These are phyloP conservation scores for Metschnikowia sp. DNA, from an alignment of 805 yeast species.

Conservation along the genomic window DNA sequence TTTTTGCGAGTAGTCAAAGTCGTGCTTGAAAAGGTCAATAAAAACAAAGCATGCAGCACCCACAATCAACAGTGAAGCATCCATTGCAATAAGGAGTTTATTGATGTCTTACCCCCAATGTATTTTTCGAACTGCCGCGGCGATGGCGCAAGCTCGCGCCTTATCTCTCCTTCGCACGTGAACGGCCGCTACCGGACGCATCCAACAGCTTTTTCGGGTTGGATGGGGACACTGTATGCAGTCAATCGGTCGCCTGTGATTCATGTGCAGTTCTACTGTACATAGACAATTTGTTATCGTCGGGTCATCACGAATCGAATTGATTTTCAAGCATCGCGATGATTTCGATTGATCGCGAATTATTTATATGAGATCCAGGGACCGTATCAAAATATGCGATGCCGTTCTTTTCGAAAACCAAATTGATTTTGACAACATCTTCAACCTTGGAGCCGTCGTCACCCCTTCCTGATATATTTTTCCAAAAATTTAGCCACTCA, in stretches of 20 bases:
- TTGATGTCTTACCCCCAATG: too few species aligned
- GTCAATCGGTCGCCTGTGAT: background rate
- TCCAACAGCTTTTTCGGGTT: slow-evolving; percentile 2
- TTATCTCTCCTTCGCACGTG: background rate
- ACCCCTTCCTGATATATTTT: too few species aligned
- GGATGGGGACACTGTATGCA: background rate
- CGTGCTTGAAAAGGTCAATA: background rate
- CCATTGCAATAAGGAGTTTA: too few species aligned
- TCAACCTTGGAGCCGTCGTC: too few species aligned
- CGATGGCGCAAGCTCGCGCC: background rate
- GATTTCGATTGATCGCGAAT: too few species aligned
- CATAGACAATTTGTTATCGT: background rate
- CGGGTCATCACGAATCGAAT: background rate
- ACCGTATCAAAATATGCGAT: too few species aligned
- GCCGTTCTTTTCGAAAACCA: too few species aligned
- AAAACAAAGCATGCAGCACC: background rate
- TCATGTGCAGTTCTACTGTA: background rate
- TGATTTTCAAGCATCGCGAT: too few species aligned
- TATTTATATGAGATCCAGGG: too few species aligned
- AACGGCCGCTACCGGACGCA: slow-evolving; percentile 3
- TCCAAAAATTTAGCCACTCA: too few species aligned
- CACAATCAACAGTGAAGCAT: background rate
- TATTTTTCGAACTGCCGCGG: too few species aligned
- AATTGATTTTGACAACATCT: too few species aligned
- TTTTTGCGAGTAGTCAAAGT: background rate